Conservation (phyloP, 2,329 filamentous ascomycete species). For the Sporothrix inflata region DNA sequence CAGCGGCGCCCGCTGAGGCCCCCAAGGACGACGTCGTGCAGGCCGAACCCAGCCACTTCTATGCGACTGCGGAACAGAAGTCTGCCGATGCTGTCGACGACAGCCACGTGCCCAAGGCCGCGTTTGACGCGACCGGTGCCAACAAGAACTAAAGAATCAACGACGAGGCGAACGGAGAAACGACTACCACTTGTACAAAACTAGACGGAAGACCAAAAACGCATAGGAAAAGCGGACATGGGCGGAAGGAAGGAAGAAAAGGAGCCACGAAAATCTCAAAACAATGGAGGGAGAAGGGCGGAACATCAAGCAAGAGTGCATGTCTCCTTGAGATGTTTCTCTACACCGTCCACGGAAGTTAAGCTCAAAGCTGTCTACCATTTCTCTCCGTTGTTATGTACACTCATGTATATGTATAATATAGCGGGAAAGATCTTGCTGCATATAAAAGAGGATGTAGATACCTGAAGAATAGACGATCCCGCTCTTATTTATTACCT, state of each 20-base stretch:
- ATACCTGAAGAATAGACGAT: constrained; percentile 16
- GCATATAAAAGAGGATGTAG: constrained; percentile 10
- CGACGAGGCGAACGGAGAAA: not conserved
- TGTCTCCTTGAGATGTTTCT: not conserved
- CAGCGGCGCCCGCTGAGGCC: not conserved
- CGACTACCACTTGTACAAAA: constrained; percentile 18
- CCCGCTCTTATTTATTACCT: not conserved
- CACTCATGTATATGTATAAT: constrained; percentile 24
- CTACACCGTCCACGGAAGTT: not conserved
- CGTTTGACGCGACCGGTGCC: constrained; percentile 41
- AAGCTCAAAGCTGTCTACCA: not conserved
- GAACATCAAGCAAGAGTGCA: not conserved
- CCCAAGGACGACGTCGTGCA: constrained; percentile 25
- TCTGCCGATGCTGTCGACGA: constrained; percentile 25
- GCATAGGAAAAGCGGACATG: not conserved
- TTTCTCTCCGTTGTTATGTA: not conserved
- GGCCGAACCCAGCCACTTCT: not conserved
- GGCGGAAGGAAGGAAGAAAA: not conserved
- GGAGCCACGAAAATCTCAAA: not conserved
- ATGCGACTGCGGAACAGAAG: not conserved
- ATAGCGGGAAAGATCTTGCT: not conserved
- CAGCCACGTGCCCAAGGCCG: constrained; percentile 36
- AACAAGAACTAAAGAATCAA: constrained; percentile 36
- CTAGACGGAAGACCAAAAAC: not conserved
- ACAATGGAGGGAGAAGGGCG: not conserved